These are phyloP conservation scores for Carex littledalei DNA, from an alignment of 176 grass and related monocot species.

Conservation along the genomic window DNA sequence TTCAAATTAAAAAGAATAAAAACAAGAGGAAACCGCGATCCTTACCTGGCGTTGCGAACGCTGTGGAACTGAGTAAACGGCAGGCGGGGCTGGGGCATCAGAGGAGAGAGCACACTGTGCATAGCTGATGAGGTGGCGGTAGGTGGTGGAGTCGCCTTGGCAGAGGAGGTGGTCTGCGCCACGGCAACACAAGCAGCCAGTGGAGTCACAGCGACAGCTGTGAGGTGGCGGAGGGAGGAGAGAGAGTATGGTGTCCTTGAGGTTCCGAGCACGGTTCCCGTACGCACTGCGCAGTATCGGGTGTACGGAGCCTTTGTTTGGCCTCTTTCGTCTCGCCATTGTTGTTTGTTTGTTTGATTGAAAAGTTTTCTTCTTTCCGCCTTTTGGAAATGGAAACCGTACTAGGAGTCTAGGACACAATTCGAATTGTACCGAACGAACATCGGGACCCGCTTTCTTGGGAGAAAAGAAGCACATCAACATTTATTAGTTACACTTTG, in stretches of 20 bases:
- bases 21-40: background rate
- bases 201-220: background rate
- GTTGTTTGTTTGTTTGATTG: no score
- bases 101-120: slow-evolving; percentile 2
- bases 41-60: slow-evolving; percentile 21
- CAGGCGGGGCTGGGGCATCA: background rate
- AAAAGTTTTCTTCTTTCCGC: background rate
- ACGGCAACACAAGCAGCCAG: slow-evolving; percentile 17
- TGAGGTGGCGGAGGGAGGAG: slow-evolving; percentile 21
- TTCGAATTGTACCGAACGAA: no score
- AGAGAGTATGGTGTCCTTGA: slow-evolving; percentile 25
- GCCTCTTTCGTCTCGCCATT: slow-evolving; percentile 15
- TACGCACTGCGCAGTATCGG: slow-evolving; percentile 6
- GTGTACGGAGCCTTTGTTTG: background rate
- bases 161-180: slow-evolving; percentile 11
- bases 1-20: background rate
- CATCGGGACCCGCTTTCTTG: no score
- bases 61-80: background rate
- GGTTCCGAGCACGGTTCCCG: slow-evolving; percentile 11
- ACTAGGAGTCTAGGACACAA: no score
- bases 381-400: background rate
- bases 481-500: background rate
- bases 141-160: slow-evolving; percentile 14
- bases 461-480: background rate
- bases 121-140: slow-evolving; percentile 16